phyloP scores from a whole-genome alignment of 2,329 filamentous ascomycete genomes.

The Curvularia sp. region DNA sequence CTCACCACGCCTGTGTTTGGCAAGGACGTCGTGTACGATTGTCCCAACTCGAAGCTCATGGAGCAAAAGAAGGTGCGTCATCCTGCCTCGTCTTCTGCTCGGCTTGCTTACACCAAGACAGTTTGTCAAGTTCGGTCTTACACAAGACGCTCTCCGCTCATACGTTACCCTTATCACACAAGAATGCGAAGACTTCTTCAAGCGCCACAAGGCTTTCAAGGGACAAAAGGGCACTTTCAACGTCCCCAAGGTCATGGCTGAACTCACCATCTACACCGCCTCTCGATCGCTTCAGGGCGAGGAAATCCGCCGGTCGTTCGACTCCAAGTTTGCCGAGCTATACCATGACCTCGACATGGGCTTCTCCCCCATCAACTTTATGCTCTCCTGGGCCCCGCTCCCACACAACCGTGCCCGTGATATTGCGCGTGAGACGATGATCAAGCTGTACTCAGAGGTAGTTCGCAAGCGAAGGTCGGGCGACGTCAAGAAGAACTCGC shows the following conservation, averaged over 20 bases:
- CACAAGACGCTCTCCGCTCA: conserved; percentile 73
- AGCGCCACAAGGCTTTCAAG: conserved; percentile 71
- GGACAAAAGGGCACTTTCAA: conserved; percentile 72
- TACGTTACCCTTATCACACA: conserved; percentile 81
- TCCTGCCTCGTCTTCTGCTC: neutral
- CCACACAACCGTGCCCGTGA: conserved; percentile 88
- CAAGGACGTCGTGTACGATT: conserved; percentile 87
- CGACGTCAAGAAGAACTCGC: conserved; percentile 58
- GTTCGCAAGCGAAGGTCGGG: conserved; percentile 73
- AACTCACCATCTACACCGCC: conserved; percentile 90
- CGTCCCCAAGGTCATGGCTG: conserved; percentile 77
- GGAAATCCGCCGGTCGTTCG: conserved; percentile 80
- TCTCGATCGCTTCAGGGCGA: conserved; percentile 85
- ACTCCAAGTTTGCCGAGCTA: conserved; percentile 78
- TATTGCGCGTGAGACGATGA: conserved; percentile 78
- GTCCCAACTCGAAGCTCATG: conserved; percentile 90
- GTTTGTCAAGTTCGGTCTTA: conserved; percentile 85
- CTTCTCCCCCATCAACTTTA: conserved; percentile 88
- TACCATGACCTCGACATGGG: conserved; percentile 93
- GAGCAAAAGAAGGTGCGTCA: conserved; percentile 85
- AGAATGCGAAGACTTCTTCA: conserved; percentile 77
- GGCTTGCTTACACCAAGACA: conserved; percentile 37
- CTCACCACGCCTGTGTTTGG: conserved; percentile 78
- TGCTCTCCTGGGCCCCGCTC: conserved; percentile 85
- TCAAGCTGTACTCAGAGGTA: conserved; percentile 81